Conservation (phyloP, 192 early-diverging fungal species). For the Ambispora gerdemannii region DNA sequence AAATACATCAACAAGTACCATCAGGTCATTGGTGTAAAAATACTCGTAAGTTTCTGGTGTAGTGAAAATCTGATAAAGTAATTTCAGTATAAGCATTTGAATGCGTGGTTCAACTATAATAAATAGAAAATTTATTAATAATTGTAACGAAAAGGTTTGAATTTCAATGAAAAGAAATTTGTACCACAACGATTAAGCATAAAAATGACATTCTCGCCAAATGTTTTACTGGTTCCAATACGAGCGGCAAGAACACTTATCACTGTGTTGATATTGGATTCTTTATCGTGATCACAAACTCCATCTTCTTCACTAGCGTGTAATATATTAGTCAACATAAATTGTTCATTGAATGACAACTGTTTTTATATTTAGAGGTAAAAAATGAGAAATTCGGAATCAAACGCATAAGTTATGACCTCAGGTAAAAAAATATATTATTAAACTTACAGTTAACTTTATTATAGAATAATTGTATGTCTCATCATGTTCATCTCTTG, state of each 20-base stretch:
- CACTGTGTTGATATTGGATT: constrained; percentile 50
- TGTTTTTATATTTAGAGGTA: neutral
- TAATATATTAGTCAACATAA: constrained; percentile 48
- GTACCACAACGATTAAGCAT: constrained; percentile 87
- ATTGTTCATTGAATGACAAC: constrained; percentile 69
- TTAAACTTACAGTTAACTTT: constrained; percentile 38
- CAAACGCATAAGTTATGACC: too few relatives aligned
- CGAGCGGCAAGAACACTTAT: constrained; percentile 47
- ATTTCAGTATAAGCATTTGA: constrained; percentile 61
- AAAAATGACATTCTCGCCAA: constrained; percentile 87
- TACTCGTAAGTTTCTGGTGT: constrained; percentile 58
- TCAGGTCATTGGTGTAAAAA: constrained; percentile 91
- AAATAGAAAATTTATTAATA: neutral
- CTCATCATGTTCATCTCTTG: constrained; percentile 52
- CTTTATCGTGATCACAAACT: constrained; percentile 33
- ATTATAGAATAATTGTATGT: constrained; percentile 54
- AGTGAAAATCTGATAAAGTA: constrained; percentile 70
- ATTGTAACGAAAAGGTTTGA: neutral
- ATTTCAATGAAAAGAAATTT: neutral
- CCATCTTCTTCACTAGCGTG: constrained; percentile 28
- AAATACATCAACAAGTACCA: constrained; percentile 81
- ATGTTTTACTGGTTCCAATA: constrained; percentile 66
- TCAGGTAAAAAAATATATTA: too few relatives aligned
- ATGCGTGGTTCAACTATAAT: constrained; percentile 50
- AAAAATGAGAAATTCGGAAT: too few relatives aligned